These are phyloP conservation scores for Ehretia macrophylla DNA, from an alignment of 257 asterid species.

Conservation along the genomic window DNA sequence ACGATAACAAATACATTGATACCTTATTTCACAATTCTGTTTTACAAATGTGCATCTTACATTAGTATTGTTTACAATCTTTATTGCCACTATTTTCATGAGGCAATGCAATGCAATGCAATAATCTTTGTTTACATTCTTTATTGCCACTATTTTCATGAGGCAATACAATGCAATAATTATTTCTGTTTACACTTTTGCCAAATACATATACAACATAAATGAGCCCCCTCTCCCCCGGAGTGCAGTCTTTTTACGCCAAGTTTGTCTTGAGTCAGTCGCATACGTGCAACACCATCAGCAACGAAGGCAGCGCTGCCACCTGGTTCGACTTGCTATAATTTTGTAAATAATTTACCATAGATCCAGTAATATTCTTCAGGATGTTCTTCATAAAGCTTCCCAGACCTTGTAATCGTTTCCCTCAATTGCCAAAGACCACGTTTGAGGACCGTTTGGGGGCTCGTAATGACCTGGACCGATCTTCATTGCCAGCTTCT, in stretches of 20 bases:
- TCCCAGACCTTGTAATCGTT: slow-evolving; percentile 81
- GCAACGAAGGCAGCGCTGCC: background rate
- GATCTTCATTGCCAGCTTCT: slow-evolving; percentile 75
- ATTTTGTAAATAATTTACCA: background rate
- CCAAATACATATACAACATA: background rate
- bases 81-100: too few species aligned
- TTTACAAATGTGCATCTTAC: slow-evolving; percentile 1
- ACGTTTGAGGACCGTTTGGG: slow-evolving; percentile 32
- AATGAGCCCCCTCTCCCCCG: background rate
- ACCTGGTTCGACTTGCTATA: background rate
- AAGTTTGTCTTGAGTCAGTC: too few species aligned
- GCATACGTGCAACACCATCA: too few species aligned
- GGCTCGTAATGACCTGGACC: slow-evolving; percentile 94
- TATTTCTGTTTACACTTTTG: background rate
- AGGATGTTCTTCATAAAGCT: slow-evolving; percentile 20
- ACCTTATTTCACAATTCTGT: background rate
- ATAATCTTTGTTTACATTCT: background rate
- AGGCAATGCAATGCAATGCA: too few species aligned
- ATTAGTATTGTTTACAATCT: too few species aligned
- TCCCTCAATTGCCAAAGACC: slow-evolving; percentile 74
- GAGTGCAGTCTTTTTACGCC: too few species aligned
- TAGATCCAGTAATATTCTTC: background rate
- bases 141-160: background rate
- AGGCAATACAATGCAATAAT: background rate
- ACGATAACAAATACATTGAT: background rate